Conservation (phyloP, 2,329 filamentous ascomycete genomes). For the Hypocreales sp. region DNA sequence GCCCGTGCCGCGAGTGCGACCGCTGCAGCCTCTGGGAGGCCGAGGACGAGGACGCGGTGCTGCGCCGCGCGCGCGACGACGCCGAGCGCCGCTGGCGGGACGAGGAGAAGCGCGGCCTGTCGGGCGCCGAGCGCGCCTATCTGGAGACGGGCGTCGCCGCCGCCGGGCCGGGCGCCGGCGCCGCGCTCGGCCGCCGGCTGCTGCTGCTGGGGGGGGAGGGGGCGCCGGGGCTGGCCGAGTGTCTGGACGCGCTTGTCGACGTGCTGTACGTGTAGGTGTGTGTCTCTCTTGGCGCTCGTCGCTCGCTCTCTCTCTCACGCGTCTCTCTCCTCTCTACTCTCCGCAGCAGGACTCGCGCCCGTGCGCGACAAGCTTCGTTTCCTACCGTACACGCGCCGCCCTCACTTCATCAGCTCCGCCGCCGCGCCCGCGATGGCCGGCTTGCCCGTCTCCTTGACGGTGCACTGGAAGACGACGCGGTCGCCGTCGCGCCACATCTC, state of each 20-base stretch:
- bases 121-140: conserved; percentile 37
- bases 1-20: conserved; percentile 62
- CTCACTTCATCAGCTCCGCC: conserved; percentile 45
- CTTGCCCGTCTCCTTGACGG: conserved; percentile 88
- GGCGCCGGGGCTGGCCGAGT: conserved; percentile 22
- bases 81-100: conserved; percentile 59
- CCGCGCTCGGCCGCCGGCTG: too few relatives aligned
- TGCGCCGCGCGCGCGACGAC: conserved; percentile 52
- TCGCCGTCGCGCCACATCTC: conserved; percentile 89
- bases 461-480: conserved; percentile 70
- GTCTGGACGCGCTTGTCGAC: conserved; percentile 30
- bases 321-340: too few relatives aligned
- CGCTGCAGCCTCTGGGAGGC: conserved; percentile 68
- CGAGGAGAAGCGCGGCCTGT: conserved; percentile 43
- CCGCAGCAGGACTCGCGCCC: too few relatives aligned
- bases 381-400: too few relatives aligned
- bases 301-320: too few relatives aligned
- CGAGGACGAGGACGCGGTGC: conserved; percentile 54
- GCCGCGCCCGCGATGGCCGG: conserved; percentile 69
- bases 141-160: conserved; percentile 35
- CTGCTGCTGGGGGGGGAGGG: conserved; percentile 16
- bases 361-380: too few relatives aligned
- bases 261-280: too few relatives aligned
- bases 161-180: too few relatives aligned
- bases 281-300: too few relatives aligned